These are phyloP conservation scores for Amesomyces nigricolor DNA, from an alignment of 2,329 filamentous ascomycete genomes.

Conservation along the genomic window DNA sequence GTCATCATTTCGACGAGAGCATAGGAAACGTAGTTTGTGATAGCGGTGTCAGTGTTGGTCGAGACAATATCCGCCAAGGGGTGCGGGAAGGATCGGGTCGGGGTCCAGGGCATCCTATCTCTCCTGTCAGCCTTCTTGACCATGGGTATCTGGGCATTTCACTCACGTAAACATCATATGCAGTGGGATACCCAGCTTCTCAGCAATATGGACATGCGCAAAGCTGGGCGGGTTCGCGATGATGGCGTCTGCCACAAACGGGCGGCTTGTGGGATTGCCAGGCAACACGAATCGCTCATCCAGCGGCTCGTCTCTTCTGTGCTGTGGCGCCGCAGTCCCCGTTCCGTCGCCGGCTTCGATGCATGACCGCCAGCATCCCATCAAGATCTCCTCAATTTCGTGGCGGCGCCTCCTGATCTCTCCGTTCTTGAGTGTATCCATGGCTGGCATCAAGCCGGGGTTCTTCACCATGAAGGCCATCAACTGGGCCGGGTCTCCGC, in stretches of 20 bases:
- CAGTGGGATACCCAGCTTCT: constrained; percentile 67
- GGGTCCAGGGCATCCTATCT: constrained; percentile 87
- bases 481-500: constrained; percentile 67
- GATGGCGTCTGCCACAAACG: constrained; percentile 79
- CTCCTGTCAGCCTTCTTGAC: constrained; percentile 43
- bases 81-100: constrained; percentile 79
- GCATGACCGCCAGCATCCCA: constrained; percentile 82
- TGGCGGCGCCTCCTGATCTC: constrained; percentile 69
- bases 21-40: constrained; percentile 80
- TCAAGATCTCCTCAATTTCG: constrained; percentile 72
- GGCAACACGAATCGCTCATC: constrained; percentile 42
- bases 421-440: constrained; percentile 69
- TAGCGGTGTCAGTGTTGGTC: constrained; percentile 67
- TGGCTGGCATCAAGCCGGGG: constrained; percentile 76
- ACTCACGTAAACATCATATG: constrained; percentile 86
- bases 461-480: constrained; percentile 94
- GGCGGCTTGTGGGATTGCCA: constrained; percentile 42
- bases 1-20: constrained; percentile 85
- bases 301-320: constrained; percentile 43
- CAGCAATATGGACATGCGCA: constrained; percentile 68
- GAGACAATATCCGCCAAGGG: constrained; percentile 77
- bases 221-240: constrained; percentile 76
- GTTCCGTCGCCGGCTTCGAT: constrained; percentile 69
- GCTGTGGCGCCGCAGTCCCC: constrained; percentile 44
- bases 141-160: too few species aligned